Base-by-base conservation (phyloP, 129 eudicot genomes). In the Ambrosia trifida region DNA sequence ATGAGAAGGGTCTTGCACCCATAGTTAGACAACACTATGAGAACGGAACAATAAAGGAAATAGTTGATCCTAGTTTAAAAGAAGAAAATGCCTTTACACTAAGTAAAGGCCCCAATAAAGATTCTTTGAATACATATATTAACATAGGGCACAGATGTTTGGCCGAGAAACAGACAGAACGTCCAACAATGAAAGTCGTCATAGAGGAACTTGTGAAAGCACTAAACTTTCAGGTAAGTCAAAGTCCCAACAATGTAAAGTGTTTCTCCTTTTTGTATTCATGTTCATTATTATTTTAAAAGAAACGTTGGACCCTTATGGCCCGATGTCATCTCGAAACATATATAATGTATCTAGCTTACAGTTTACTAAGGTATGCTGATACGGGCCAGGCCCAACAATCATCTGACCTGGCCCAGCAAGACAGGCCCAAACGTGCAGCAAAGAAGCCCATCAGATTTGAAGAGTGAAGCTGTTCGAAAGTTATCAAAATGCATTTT, bases 31-130 rank as follows among this genome's bases (percentile, higher is more conserved):
- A 61, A 61, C 66, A 61, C 66, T 32, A 33, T 12, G 12, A 61
- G 45, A 35, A 33, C 0, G 46, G 12, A 61, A 61, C 66, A 32
- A 5, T 61, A 33, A 33, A 61, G 7, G 46, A 61, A 61, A 61
- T 61, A 20, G 2, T 61, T 1, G 66, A 61, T 33, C 66, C 66
- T 16, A 2, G 3, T 2, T 61, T 61, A 61, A 35, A 14, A 20
- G 66, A 61, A 33, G 66, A 61, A 61, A 61, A 43, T 61, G 11
- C 41, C 12, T 61, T 61, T 61, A 35, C 40, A 6, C 66, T 61
- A 33, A 33, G 66, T 14, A 61, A 33, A 61, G 66, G 66, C 5
- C 66, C 66, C 24, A 33, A 61, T 61, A 3, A 61, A 33, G 66
- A 61, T 2, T 45, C 51, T 7, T 45, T 45, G 16, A 2, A 10